These are phyloP conservation scores for Curvularia hawaiiensis DNA, from an alignment of 2,329 filamentous ascomycete genomes.

Conservation along the genomic window DNA sequence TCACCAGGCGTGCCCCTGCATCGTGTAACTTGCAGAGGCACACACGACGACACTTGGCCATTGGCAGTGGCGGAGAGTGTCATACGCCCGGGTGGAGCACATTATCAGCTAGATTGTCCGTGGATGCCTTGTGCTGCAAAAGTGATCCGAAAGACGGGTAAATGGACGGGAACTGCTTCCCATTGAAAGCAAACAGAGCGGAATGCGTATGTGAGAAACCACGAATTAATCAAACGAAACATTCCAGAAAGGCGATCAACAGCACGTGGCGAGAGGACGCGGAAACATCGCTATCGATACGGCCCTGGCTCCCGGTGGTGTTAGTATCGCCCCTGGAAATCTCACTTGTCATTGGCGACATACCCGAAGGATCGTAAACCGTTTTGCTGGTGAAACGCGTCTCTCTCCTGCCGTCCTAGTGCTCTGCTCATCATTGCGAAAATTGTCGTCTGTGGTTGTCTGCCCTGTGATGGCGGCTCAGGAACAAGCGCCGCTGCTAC, in stretches of 20 bases:
- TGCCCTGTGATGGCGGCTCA: conserved; percentile 11
- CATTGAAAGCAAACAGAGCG: conserved; percentile 2
- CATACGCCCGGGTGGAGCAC: conserved; percentile 1
- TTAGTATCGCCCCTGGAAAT: conserved; percentile 1
- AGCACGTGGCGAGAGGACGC: conserved; percentile 20
- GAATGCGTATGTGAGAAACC: not conserved
- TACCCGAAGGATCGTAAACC: conserved; percentile 4
- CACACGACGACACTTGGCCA: conserved; percentile 2
- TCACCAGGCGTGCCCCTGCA: conserved; percentile 5
- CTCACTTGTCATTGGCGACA: not conserved
- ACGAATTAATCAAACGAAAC: conserved; percentile 4
- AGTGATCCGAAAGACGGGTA: not conserved
- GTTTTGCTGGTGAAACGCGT: conserved; percentile 18
- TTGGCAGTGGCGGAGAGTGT: not conserved
- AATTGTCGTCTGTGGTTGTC: conserved; percentile 11
- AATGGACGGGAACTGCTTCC: not conserved
- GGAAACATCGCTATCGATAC: conserved; percentile 21
- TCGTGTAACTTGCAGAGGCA: conserved; percentile 6
- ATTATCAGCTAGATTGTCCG: not conserved
- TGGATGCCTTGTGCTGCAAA: not conserved
- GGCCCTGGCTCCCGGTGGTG: not conserved
- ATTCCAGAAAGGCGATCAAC: conserved; percentile 6
- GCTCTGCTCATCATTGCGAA: conserved; percentile 10
- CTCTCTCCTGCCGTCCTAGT: conserved; percentile 10
- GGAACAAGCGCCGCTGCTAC: conserved; percentile 31